Evolutionary conservation across 2,329 filamentous ascomycete species (phyloP), one percentile per base, ranked within the genome.

Genomic region (Rhinocladiella similis): DNA sequence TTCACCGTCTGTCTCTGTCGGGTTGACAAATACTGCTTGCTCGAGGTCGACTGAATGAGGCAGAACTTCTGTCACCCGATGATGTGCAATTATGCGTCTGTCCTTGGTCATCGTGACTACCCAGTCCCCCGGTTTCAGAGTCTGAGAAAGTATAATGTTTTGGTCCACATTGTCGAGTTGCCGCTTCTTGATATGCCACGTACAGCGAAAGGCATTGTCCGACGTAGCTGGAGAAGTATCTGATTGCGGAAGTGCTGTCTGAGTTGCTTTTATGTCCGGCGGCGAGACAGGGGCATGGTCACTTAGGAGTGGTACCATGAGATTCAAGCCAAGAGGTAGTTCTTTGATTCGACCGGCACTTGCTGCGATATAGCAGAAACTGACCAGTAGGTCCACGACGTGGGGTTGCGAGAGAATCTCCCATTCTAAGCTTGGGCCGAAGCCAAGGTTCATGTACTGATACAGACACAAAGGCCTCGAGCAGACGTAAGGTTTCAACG

Each of bases 371-470:
- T 91, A 94, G 69, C 90, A 92, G 68, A 97, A 89, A 70, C 85
- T 92, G 46, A 95, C 73, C 0, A 97, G 80, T 1, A 97, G 78
- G 68, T 97, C 92, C 12, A 96, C 89, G 1, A 96, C 90, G 54
- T 86, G 84, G 1, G 91, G 90, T 67, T 92, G 89, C 12, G 83
- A 83, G 22, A 88, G 67, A 19, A 97, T 88, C 67, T 96, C 91
- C 68, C 92, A 85, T 69, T 97, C 91, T 54, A 96, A 84, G 65
- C 85, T 91, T 1, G 90, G 88, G 0, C 91, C 92, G 66, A 96
- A 87, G 0, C 90, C 91, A n/a, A 95, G 77, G 14, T 83, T 80
- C 80, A 96, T 89, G 73, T 94, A 96, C 68, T 97, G 92, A 66
- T 89, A 96, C 3, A 96, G 76, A 66, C 92, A 97, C 2, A 97